Evolutionary conservation across 495 filamentous ascomycete genomes (phyloP).

Genomic region (Bombardia bombarda): DNA sequence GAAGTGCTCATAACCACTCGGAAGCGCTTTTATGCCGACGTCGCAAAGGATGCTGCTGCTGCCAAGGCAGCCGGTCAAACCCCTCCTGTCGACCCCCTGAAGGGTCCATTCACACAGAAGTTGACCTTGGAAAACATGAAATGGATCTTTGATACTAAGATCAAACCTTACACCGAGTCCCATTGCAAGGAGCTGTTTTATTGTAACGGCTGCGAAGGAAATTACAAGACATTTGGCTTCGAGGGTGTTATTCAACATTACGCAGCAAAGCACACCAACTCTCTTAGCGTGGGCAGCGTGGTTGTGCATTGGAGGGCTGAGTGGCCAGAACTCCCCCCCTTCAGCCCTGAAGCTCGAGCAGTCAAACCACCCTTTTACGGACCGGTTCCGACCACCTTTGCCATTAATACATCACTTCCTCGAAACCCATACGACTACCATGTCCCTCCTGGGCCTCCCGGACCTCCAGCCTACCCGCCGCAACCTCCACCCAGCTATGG

Average conservation of each 20-base stretch:
- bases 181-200: conserved; percentile 63
- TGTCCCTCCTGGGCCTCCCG: conserved; percentile 10
- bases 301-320: conserved; percentile 71
- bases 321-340: conserved; percentile 69
- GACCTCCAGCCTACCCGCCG: conserved; percentile 25
- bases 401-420: conserved; percentile 2
- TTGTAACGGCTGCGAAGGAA: conserved; percentile 59
- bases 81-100: conserved; percentile 35
- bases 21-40: conserved; percentile 51
- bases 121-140: conserved; percentile 79
- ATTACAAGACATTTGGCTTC: conserved; percentile 58
- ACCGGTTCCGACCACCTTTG: conserved; percentile 1
- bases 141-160: conserved; percentile 69
- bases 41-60: conserved; percentile 40
- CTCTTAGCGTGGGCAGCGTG: conserved; percentile 57
- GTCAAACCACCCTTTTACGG: conserved; percentile 16
- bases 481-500: conserved; percentile 32
- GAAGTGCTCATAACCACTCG: conserved; percentile 58
- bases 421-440: conserved; percentile 29
- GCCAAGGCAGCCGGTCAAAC: conserved; percentile 34
- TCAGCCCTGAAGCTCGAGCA: conserved; percentile 46
- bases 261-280: conserved; percentile 66
- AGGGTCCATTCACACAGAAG: conserved; percentile 47
- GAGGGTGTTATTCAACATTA: conserved; percentile 75
- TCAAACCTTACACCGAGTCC: conserved; percentile 55